Percentiles rank a stretch among this genome's conserved stretches.
phyloP scores from a whole-genome alignment of 2,329 filamentous ascomycete species.

The Penicillium freii region DNA sequence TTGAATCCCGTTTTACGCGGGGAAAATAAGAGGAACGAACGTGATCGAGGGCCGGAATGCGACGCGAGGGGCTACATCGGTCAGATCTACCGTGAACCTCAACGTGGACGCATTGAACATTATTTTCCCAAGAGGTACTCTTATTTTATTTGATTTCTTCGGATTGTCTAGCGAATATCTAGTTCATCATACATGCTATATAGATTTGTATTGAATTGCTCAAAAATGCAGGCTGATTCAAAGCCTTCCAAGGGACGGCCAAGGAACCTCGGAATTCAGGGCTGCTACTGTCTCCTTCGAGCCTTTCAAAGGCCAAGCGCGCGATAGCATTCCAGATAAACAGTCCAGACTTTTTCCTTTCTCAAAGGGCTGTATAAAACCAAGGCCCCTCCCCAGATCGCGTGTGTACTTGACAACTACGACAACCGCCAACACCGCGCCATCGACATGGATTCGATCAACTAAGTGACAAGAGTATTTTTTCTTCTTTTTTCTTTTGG shows the following conservation, averaged over 20 bases:
- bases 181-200: not conserved
- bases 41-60: constrained; percentile 5
- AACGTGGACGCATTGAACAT: not conserved
- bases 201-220: not conserved
- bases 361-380: constrained; percentile 3
- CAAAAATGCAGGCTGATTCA: not conserved
- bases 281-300: constrained; percentile 8
- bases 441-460: not conserved
- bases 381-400: constrained; percentile 1
- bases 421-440: not conserved
- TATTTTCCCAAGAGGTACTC: not conserved
- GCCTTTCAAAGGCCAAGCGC: not conserved
- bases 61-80: constrained; percentile 3
- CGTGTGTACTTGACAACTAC: not conserved
- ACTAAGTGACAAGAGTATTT: not conserved
- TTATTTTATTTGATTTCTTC: too few species aligned
- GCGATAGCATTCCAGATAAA: constrained; percentile 5
- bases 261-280: constrained; percentile 12
- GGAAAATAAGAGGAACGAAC: not conserved
- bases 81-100: not conserved
- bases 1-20: not conserved
- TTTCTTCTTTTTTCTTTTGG: not conserved
- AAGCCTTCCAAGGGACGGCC: not conserved
- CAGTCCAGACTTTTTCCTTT: not conserved
- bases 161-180: not conserved